Evolutionary conservation across 495 filamentous ascomycete genomes (phyloP), one percentile per base, ranked within the genome.

Genomic region (Penicillium lividum): DNA sequence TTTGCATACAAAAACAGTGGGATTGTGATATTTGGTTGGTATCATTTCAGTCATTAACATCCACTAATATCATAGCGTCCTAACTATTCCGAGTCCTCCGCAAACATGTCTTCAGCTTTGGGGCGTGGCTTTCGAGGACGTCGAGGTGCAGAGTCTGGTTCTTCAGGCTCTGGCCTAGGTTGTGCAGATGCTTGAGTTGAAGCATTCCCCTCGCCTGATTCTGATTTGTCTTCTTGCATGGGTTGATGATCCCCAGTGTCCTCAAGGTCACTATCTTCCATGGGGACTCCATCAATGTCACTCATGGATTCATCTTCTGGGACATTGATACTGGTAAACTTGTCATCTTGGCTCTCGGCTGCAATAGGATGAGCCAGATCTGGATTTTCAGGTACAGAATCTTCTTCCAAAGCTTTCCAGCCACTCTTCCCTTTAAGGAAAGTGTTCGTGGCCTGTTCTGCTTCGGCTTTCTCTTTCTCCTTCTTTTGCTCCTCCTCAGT

Each of bases 81-180:
- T 52, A 16, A 30, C 77, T 56, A 76, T 46, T 81, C 78, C n/a
- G 71, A 72, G 44, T 83, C 80, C 1, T 81, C 85, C 15, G 89
- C 93, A 83, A 96, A 97, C 92, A 97, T 96, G 67, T 97, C 93
- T 66, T 91, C 91, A 4, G 93, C 93, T 60, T 85, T 90, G 68
- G 91, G 90, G 49, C 92, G 84, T 61, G 82, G 84, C 63, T 76
- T 79, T 59, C 75, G 74, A 49, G 72, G 63, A 46, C 67, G 61
- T 34, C 66, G 69, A 47, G 51, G 60, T 30, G 67, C 64, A 5
- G 67, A 56, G 13, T 72, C 56, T 44, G 62, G 30, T 40, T 60
- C 63, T n/a, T 67, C 59, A 43, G 36, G 38, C 36, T 42, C 38
- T 53, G 36, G 22, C 30, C 63, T 57, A 25, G 60, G 58, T 30